A percentile compares a stretch with the other conserved stretches of the same genome.
Evolutionary conservation across 148 eudicot species (phyloP).

Genomic region (Nyssa sinensis): DNA sequence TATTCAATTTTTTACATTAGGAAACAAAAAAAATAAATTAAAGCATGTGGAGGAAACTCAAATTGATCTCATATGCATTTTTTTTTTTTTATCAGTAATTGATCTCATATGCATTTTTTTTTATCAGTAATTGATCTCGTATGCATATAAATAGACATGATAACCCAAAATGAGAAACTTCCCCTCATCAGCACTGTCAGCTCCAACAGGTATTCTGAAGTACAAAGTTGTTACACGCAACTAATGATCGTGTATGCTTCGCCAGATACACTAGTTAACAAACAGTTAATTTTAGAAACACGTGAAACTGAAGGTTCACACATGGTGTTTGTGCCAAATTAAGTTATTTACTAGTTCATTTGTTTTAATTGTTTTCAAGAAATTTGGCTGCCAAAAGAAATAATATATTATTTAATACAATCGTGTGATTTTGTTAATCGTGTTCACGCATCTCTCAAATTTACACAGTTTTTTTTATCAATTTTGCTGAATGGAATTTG

Average conservation of each 20-base stretch:
- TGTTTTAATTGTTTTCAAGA: neutral
- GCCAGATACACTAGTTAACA: neutral
- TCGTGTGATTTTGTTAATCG: neutral
- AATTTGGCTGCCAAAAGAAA: neutral
- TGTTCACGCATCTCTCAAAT: too few species aligned
- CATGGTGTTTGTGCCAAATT: too few species aligned
- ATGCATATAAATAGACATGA: neutral
- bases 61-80: neutral
- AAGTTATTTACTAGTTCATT: neutral
- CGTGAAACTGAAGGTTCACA: too few species aligned
- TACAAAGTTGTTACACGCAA: neutral
- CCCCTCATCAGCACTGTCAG: neutral
- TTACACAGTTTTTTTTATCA: neutral
- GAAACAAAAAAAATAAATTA: too few species aligned
- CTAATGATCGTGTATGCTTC: neutral
- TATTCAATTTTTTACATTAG: too few species aligned
- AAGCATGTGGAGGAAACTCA: neutral
- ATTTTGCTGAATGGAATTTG: neutral
- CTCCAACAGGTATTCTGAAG: neutral
- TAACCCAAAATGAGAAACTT: neutral
- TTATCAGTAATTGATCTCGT: neutral
- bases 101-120: too few species aligned
- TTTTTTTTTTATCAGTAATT: too few species aligned
- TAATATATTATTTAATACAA: too few species aligned
- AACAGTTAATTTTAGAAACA: neutral